Evolutionary conservation across 768 basidiomycete genomes (phyloP), one percentile per base, ranked within the genome.

Genomic region (Melanogaster broomeanus): DNA sequence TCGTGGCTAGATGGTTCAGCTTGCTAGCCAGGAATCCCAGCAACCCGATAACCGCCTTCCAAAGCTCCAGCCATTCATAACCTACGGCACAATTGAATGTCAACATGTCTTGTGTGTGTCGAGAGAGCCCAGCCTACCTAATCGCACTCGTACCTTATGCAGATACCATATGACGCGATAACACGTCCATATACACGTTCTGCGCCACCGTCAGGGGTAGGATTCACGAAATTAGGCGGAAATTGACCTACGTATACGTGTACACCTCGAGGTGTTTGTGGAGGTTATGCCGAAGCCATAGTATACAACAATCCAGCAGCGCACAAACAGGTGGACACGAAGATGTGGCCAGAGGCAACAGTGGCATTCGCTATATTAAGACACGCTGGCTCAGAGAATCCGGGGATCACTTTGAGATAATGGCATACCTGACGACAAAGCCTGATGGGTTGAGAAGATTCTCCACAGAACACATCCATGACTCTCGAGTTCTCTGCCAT

Each of bases 261-360:
- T 74, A 69, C 0, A 79, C 76, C 51, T 87, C 82, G 5, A 88
- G 66, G 25, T 72, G 77, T 57, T 78, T 85, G 49, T 87, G 83
- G 27, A 88, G 67, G 60, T 87, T 87, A 57, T 89, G 86, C 16
- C 84, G 80, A 24, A 87, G 64, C 84, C 85, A 88, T 13, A 88
- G 71, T 6, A 84, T 74, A 57, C 82, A 84, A 50, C 82, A 86
- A 62, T 88, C 85, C n/a, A 88, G 60, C 21, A 88, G 49, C 3
- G 83, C 78, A 57, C 82, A 83, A 22, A 85, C 54, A 2, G 78
- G 77, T 1, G 82, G 72, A 44, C 77, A 71, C 9, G 72, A 67
- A 5, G 72, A 48, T 1, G 64, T 61, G 8, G 73, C 60, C 11
- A 64, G 48, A 1, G 84, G 77, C 35, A 87, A 70, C 13, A 73